Evolutionary conservation across 441 rosid species (phyloP), one percentile per base, ranked within the genome.

Genomic region (Arabidopsis lyrata): DNA sequence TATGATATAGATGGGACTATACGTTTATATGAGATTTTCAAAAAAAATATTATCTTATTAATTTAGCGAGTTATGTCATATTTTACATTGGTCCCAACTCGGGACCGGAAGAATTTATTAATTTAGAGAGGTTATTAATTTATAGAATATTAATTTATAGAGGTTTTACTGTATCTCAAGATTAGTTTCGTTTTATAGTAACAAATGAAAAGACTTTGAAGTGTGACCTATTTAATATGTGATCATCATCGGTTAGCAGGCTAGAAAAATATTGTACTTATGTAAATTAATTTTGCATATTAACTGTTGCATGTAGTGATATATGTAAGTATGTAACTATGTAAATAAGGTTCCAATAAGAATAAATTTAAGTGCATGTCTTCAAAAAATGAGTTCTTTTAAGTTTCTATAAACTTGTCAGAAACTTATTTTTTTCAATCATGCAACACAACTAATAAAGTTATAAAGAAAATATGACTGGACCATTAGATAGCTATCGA

Each of bases 401-500:
- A 62, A 10, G 7, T 14, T 24, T 11, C 16, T 16, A 48, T 32
- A 13, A 34, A 35, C 69, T 61, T 8, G 34, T 22, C 14, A 41
- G 20, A 61, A 9, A 34, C 41, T 13, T 41, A 27, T 27, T 7
- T 35, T 2, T 58, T 22, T n/a, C 36, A 63, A 44, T 48, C 45
- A 20, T 14, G 32, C 45, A 18, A 34, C 11, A 18, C 45, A 35
- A 65, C 70, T 16, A 16, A 31, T 16, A 31, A 31, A 32, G 55
- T 45, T 47, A 16, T 29, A 63, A 45, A 16, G 12, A 45, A 63
- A 48, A 64, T 48, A 64, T 32, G 31, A 13, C 18, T 64, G 57
- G 20, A 64, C 31, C 18, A 47, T 47, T 31, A 10, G 27, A 58
- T 58, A 58, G 44, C 20, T 18, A 58, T 59, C 64, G 6, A 3